Base-by-base conservation (phyloP, 768 basidiomycete species). In the Hericium rajendrae region DNA sequence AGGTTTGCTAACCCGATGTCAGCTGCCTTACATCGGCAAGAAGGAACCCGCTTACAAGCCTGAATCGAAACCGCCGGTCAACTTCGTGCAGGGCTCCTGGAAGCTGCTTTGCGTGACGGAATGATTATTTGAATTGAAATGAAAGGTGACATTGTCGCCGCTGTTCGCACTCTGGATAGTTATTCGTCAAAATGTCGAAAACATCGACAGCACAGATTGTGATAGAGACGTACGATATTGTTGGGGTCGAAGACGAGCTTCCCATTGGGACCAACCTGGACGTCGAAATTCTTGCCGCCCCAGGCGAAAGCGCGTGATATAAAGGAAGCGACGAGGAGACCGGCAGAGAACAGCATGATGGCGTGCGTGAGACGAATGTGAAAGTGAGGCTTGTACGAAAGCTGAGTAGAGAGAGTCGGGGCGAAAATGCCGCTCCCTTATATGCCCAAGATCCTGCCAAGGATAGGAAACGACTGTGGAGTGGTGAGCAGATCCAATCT, bases 71-170 rank as follows among this genome's bases (percentile, higher is more conserved):
- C 69, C 70, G 40, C 55, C 59, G 1, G 20, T 16, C 3, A 60
- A 16, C 2, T 37, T 50, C 20, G 57, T 18, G 60, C 70, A 71
- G 6, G 70, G 70, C 12, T 43, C n/a, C 4, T 48, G 49, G 59
- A 71, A 70, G 2, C 62, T 57, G 1, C 66, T 65, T 55, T 71
- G 67, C 15, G 66, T 67, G 12, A 67, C 68, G 6, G 59, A 61
- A 60, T 71, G 70, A 57, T 69, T 70, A 46, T 68, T 69, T 51
- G 57, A 53, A 13, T 60, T 32, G 67, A 67, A 70, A 1, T n/a
- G 38, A 57, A 68, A 70, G 10, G 13, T 8, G 57, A 70, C 50
- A 1, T 20, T 56, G 52, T 71, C 70, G 8, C 67, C 37, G 18
- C 12, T 15, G 43, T 46, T 46, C 12, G 43, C 43, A 9, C 3